phyloP scores from a whole-genome alignment of 202 grass and related monocot species.

The Carex sylvatica region DNA sequence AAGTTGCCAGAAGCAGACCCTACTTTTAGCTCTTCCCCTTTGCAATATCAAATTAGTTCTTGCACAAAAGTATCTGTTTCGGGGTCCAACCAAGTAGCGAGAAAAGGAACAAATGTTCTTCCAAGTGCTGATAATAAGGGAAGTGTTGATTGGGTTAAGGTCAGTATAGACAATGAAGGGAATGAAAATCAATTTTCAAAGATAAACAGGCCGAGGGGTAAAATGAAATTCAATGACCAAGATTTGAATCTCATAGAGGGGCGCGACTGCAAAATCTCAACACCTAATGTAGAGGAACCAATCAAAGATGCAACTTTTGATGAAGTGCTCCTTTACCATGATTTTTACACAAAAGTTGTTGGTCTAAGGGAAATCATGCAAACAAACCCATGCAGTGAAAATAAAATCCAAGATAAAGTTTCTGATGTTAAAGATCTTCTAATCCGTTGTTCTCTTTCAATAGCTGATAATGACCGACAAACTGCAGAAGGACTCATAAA shows the following conservation, averaged over 20 bases:
- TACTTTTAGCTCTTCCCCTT: too few species aligned
- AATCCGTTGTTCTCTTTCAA: constrained; percentile 46
- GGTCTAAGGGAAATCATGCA: constrained; percentile 28
- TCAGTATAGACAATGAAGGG: not conserved
- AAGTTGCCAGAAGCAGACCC: too few species aligned
- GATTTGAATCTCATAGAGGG: constrained; percentile 28
- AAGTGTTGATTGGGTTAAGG: not conserved
- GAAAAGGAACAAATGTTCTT: constrained; percentile 30
- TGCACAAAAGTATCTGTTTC: not conserved
- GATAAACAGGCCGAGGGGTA: not conserved
- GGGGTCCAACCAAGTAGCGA: constrained; percentile 11
- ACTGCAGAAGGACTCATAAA: constrained; percentile 40
- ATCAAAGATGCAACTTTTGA: constrained; percentile 39
- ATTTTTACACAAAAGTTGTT: constrained; percentile 3
- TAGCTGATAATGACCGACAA: constrained; percentile 40
- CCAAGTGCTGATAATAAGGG: constrained; percentile 6
- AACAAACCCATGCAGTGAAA: constrained; percentile 28
- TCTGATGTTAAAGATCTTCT: constrained; percentile 55
- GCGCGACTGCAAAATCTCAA: constrained; percentile 32
- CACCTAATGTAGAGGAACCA: constrained; percentile 28
- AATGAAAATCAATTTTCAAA: not conserved
- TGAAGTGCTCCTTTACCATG: constrained; percentile 33
- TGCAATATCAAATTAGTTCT: not conserved
- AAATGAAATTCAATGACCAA: constrained; percentile 21
- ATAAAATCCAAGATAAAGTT: constrained; percentile 38